These are phyloP conservation scores for Podospora bellae-mahoneyi DNA, from an alignment of 495 filamentous ascomycete genomes.

Conservation along the genomic window DNA sequence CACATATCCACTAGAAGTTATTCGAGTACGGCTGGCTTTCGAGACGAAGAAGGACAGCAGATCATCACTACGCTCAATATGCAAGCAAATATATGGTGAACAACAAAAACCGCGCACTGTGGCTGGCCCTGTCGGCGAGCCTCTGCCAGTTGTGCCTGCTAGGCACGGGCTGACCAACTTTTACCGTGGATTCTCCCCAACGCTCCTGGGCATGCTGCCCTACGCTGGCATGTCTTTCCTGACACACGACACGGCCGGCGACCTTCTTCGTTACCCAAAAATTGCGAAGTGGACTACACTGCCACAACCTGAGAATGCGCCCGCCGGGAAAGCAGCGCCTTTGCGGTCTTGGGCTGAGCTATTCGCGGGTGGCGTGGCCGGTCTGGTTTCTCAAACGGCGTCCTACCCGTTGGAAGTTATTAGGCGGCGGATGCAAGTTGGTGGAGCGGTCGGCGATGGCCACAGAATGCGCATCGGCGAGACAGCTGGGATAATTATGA, in stretches of 20 bases:
- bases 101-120: slow-evolving; percentile 30
- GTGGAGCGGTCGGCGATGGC: slow-evolving; percentile 88
- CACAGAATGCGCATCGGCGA: slow-evolving; percentile 72
- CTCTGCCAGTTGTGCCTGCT: slow-evolving; percentile 45
- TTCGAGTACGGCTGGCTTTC: slow-evolving; percentile 88
- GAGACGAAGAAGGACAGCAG: slow-evolving; percentile 72
- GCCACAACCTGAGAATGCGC: slow-evolving; percentile 41
- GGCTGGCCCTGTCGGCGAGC: slow-evolving; percentile 27
- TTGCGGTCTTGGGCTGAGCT: slow-evolving; percentile 80
- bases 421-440: slow-evolving; percentile 90
- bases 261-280: slow-evolving; percentile 65
- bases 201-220: slow-evolving; percentile 87
- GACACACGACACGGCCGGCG: slow-evolving; percentile 83
- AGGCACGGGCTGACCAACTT: slow-evolving; percentile 78
- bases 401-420: slow-evolving; percentile 94
- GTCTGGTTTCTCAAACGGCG: slow-evolving; percentile 81
- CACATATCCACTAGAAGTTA: slow-evolving; percentile 91
- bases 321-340: slow-evolving; percentile 58
- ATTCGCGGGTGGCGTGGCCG: slow-evolving; percentile 76
- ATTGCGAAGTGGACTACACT: slow-evolving; percentile 66
- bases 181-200: slow-evolving; percentile 89
- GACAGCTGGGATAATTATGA: slow-evolving; percentile 68
- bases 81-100: slow-evolving; percentile 81
- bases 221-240: slow-evolving; percentile 98
- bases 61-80: slow-evolving; percentile 66